Percentiles rank a stretch among this genome's conserved stretches.
These are phyloP conservation scores for Lyophyllum shimeji DNA, from an alignment of 768 basidiomycete genomes.

Conservation along the genomic window DNA sequence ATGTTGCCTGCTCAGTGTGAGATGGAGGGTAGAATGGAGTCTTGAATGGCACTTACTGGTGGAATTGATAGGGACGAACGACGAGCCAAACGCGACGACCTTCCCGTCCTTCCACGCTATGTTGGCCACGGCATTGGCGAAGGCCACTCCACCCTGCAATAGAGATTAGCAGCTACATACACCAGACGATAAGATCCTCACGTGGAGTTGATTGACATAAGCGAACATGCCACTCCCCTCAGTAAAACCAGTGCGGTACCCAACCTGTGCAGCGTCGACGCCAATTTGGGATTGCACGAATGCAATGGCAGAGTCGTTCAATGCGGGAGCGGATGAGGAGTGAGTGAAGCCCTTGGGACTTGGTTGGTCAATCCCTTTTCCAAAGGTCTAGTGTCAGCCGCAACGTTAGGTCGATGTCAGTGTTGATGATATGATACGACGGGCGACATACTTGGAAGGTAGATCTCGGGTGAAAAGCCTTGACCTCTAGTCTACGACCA, in stretches of 20 bases:
- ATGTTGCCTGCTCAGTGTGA: not conserved
- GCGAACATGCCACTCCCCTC: not conserved
- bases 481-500: constrained; percentile 22
- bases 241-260: not conserved
- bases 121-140: constrained; percentile 18
- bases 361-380: no score
- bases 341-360: no score
- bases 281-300: not conserved
- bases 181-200: not conserved
- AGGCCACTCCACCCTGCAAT: not conserved
- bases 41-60: not conserved
- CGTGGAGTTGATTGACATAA: not conserved
- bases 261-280: not conserved
- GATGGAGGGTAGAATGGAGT: no score
- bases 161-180: not conserved
- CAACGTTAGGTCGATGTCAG: not conserved
- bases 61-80: constrained; percentile 42
- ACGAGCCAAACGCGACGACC: constrained; percentile 36
- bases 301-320: no score
- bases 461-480: constrained; percentile 25
- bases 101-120: constrained; percentile 14
- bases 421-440: not conserved
- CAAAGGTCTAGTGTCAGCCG: no score
- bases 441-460: constrained; percentile 22
- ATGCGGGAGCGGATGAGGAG: no score